phyloP scores from a whole-genome alignment of 2,329 filamentous ascomycete species.

The Scortechinia acanthostroma region DNA sequence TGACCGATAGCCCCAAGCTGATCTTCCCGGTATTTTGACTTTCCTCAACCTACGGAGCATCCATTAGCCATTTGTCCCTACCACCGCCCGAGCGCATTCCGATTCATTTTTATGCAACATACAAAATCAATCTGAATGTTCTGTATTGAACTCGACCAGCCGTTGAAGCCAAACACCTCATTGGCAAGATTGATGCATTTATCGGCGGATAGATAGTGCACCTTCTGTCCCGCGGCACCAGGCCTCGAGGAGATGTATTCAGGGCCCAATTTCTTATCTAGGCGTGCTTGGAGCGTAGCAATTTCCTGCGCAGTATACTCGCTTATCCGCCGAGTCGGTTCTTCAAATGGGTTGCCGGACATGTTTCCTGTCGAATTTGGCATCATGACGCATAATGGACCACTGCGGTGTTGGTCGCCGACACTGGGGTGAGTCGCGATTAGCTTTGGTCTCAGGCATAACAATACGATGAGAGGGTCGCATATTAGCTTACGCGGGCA shows the following conservation, averaged over 20 bases:
- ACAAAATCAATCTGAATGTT: constrained; percentile 89
- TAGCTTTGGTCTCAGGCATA: background rate
- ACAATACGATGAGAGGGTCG: background rate
- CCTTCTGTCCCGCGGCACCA: constrained; percentile 75
- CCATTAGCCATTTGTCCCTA: background rate
- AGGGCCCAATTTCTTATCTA: constrained; percentile 89
- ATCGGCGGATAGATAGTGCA: constrained; percentile 91
- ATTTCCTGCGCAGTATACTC: constrained; percentile 87
- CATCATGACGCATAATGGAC: background rate
- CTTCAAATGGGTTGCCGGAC: constrained; percentile 70
- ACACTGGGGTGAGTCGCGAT: background rate
- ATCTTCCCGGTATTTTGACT: constrained; percentile 71
- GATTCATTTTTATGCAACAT: background rate
- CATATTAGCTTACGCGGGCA: constrained; percentile 1
- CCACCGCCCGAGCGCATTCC: background rate
- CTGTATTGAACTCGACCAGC: constrained; percentile 93
- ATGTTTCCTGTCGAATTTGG: background rate
- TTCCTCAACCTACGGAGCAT: constrained; percentile 57
- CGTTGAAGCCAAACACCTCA: constrained; percentile 93
- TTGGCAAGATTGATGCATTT: constrained; percentile 94
- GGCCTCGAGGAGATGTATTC: constrained; percentile 87
- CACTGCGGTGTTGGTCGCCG: background rate
- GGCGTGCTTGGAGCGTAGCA: constrained; percentile 74
- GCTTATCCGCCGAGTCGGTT: constrained; percentile 58
- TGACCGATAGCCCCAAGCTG: constrained; percentile 79